Evolutionary conservation across 495 filamentous ascomycete species (phyloP).

Genomic region (Copromyces sp.): DNA sequence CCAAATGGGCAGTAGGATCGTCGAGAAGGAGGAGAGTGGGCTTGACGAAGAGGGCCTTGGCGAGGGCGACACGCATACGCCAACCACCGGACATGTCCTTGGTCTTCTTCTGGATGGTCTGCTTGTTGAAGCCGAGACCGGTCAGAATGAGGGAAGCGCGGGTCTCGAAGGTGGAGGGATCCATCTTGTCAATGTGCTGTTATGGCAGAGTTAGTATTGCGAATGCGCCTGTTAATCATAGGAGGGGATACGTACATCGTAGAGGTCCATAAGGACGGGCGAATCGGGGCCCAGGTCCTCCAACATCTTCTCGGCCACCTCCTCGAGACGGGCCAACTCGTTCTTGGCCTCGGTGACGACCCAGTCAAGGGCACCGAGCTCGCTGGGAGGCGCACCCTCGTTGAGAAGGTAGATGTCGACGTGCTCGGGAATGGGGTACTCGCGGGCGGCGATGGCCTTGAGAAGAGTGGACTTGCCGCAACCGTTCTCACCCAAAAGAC

Average conservation of each 20-base stretch:
- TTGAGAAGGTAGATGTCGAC: slow-evolving; percentile 98
- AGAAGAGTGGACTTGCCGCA: slow-evolving; percentile 96
- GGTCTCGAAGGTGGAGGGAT: slow-evolving; percentile 97
- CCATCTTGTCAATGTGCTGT: slow-evolving; percentile 97
- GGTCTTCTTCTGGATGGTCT: slow-evolving; percentile 94
- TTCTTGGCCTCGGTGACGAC: slow-evolving; percentile 92
- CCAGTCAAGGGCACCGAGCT: slow-evolving; percentile 90
- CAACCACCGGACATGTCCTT: slow-evolving; percentile 99
- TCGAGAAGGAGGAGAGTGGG: slow-evolving; percentile 91
- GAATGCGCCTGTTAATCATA: neutral
- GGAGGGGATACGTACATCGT: slow-evolving; percentile 59
- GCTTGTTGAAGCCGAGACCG: slow-evolving; percentile 98
- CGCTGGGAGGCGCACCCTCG: slow-evolving; percentile 85
- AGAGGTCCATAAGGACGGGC: slow-evolving; percentile 85
- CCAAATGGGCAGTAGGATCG: slow-evolving; percentile 98
- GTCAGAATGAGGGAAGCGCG: slow-evolving; percentile 95
- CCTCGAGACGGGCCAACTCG: slow-evolving; percentile 83
- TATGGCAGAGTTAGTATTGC: slow-evolving; percentile 10
- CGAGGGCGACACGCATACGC: slow-evolving; percentile 98
- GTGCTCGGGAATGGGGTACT: slow-evolving; percentile 93
- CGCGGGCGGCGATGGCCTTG: slow-evolving; percentile 86
- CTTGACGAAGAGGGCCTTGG: slow-evolving; percentile 97
- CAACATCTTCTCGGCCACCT: slow-evolving; percentile 77
- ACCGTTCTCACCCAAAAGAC: slow-evolving; percentile 94
- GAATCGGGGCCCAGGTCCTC: slow-evolving; percentile 87